Evolutionary conservation across 805 yeast species (phyloP).

Genomic region (Cyberlindnera maclurae): DNA sequence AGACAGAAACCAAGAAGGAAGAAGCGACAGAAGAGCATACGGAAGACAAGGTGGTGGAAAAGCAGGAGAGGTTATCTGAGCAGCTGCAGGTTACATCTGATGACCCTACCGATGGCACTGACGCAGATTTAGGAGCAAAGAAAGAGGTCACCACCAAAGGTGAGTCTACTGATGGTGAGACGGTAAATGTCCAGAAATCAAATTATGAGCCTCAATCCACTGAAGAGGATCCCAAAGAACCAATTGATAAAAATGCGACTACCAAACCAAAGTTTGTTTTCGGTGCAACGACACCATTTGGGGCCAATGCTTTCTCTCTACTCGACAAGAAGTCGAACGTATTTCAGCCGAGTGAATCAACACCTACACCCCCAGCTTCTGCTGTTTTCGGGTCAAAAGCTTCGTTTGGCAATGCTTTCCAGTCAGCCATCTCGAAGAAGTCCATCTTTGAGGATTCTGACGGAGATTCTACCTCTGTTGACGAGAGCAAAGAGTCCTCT

Average conservation of each 20-base stretch:
- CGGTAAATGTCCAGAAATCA: too few relatives aligned
- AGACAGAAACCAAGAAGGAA: neutral
- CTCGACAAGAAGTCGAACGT: slow-evolving; percentile 26
- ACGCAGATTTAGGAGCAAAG: too few relatives aligned
- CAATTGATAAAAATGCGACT: slow-evolving; percentile 3
- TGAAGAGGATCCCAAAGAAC: slow-evolving; percentile 2
- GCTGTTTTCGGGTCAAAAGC: slow-evolving; percentile 39
- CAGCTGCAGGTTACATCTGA: too few relatives aligned
- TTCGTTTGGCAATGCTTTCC: slow-evolving; percentile 48
- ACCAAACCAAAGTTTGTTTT: slow-evolving; percentile 43
- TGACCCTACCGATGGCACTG: too few relatives aligned
- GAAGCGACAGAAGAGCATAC: neutral
- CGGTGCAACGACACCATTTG: slow-evolving; percentile 47
- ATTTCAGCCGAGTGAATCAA: slow-evolving; percentile 30
- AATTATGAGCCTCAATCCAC: neutral
- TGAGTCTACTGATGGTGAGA: too few relatives aligned
- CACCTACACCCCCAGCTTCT: slow-evolving; percentile 9
- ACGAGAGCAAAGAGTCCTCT: slow-evolving; percentile 16
- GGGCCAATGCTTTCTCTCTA: slow-evolving; percentile 32
- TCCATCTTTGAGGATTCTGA: slow-evolving; percentile 46
- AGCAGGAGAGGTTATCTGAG: neutral
- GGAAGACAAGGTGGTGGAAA: neutral
- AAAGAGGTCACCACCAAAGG: too few relatives aligned
- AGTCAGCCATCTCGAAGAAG: slow-evolving; percentile 41
- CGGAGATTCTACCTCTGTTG: slow-evolving; percentile 5